Conservation (phyloP, 805 yeast species). For the Wickerhamomyces kurtzmanii region DNA sequence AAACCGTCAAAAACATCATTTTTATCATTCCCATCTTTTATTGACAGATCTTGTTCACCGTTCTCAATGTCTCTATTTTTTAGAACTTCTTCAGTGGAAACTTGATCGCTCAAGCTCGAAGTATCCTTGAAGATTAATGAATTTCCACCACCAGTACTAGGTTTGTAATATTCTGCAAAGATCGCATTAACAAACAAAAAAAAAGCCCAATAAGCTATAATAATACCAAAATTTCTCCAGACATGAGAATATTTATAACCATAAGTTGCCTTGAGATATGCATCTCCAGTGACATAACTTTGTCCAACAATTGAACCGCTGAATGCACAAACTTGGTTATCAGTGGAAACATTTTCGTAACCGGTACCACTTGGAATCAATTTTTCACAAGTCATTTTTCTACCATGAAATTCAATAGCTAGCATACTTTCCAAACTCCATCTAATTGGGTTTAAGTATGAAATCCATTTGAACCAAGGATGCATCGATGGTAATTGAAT, state of each 20-base stretch:
- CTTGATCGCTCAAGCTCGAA: too few relatives aligned
- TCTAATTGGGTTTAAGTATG: conserved; percentile 45
- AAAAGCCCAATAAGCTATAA: conserved; percentile 41
- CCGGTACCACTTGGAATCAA: conserved; percentile 53
- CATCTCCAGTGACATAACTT: conserved; percentile 45
- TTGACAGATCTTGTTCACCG: not conserved
- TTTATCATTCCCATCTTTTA: not conserved
- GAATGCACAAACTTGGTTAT: conserved; percentile 44
- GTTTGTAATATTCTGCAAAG: conserved; percentile 43
- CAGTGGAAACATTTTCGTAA: conserved; percentile 28
- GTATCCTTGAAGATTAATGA: conserved; percentile 46
- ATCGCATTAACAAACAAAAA: conserved; percentile 42
- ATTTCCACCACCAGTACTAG: conserved; percentile 21
- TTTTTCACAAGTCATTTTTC: conserved; percentile 44
- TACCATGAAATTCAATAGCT: conserved; percentile 53
- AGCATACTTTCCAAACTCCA: conserved; percentile 56
- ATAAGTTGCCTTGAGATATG: conserved; percentile 38
- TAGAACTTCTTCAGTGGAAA: not conserved
- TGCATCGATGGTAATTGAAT: conserved; percentile 52
- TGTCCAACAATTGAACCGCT: conserved; percentile 53
- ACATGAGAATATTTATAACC: conserved; percentile 45
- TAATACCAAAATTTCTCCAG: conserved; percentile 77
- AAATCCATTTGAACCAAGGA: conserved; percentile 66
- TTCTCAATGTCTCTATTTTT: not conserved
- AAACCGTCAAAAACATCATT: conserved; percentile 10